phyloP scores from a whole-genome alignment of 2,329 filamentous ascomycete genomes.

The Epichloe uncinata region DNA sequence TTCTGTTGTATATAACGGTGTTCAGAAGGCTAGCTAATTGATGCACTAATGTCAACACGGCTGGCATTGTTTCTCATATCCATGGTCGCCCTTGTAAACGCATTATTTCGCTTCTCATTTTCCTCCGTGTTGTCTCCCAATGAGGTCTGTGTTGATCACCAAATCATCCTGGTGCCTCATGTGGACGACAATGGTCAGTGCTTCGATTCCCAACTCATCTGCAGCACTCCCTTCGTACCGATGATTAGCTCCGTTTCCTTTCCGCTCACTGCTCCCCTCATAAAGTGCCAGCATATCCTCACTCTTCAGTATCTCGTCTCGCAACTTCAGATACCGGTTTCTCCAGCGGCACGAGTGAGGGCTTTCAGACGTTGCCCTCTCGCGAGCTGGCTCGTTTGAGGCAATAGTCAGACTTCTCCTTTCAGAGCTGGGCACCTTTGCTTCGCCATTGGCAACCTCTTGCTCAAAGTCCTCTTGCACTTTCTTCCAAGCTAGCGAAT shows the following conservation, averaged over 20 bases:
- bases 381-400: not conserved
- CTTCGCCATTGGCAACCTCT: not conserved
- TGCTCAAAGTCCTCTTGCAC: slow-evolving; percentile 10
- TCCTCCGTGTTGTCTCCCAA: not conserved
- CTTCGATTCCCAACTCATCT: slow-evolving; percentile 30
- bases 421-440: not conserved
- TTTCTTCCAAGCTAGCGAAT: slow-evolving; percentile 13
- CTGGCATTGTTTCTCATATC: too few species aligned
- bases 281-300: slow-evolving; percentile 24
- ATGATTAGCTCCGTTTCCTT: slow-evolving; percentile 2
- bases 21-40: not conserved
- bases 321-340: slow-evolving; percentile 26
- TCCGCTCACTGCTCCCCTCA: slow-evolving; percentile 5
- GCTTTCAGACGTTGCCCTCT: slow-evolving; percentile 1
- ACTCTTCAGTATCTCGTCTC: slow-evolving; percentile 27
- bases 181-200: slow-evolving; percentile 38
- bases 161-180: slow-evolving; percentile 35
- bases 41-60: not conserved
- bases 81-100: not conserved
- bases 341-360: slow-evolving; percentile 29
- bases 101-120: not conserved
- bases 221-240: not conserved
- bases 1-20: too few species aligned
- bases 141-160: slow-evolving; percentile 34
- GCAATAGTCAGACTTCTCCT: not conserved